A percentile compares a stretch with the other conserved stretches of the same genome.
Evolutionary conservation across 2,329 filamentous ascomycete genomes (phyloP).

Genomic region (Cyphellophora europaea): DNA sequence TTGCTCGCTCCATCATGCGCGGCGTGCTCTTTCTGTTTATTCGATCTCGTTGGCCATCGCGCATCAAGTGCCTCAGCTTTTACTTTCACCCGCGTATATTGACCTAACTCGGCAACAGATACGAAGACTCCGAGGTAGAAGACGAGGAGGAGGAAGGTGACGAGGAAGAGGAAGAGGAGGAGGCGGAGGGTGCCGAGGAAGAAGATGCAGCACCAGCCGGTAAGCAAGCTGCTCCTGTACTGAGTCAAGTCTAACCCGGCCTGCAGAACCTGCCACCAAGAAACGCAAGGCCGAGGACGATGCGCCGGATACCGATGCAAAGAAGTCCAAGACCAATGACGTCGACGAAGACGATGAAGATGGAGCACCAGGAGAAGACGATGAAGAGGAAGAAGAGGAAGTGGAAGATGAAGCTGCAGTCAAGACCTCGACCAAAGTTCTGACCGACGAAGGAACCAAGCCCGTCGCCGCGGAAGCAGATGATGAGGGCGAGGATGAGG

Average conservation of each 20-base stretch:
- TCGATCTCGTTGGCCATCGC: background rate
- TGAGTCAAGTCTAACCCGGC: background rate
- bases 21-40: background rate
- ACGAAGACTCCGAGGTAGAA: constrained; percentile 24
- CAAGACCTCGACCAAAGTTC: constrained; percentile 17
- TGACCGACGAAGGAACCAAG: background rate
- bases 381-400: constrained; percentile 13
- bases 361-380: constrained; percentile 1
- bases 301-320: constrained; percentile 9
- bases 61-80: background rate
- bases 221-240: constrained; percentile 7
- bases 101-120: constrained; percentile 14
- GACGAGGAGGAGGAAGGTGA: constrained; percentile 27
- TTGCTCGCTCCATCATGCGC: background rate
- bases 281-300: constrained; percentile 19
- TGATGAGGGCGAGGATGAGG: background rate
- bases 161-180: constrained; percentile 19
- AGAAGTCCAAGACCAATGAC: constrained; percentile 16
- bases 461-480: background rate
- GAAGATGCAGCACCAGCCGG: constrained; percentile 13
- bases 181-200: constrained; percentile 12
- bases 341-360: constrained; percentile 12
- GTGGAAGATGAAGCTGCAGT: constrained; percentile 17
- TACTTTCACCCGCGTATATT: background rate
- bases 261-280: constrained; percentile 4